Conservation (phyloP, 2,329 filamentous ascomycete species). For the Didymosphaeria variabile region DNA sequence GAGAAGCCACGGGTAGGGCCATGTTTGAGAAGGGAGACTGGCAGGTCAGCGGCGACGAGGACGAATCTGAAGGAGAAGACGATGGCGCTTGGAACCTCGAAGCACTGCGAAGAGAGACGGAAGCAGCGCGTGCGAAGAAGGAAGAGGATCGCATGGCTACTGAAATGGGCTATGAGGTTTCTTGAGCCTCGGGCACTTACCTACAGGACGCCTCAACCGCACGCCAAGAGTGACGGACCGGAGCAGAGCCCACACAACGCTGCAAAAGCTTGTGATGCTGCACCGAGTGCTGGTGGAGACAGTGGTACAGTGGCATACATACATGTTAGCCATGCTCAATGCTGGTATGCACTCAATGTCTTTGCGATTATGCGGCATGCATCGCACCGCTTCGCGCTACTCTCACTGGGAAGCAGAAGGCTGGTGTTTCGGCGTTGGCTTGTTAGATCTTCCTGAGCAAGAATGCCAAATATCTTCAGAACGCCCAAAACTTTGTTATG, state of each 20-base stretch:
- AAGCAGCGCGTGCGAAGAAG: constrained; percentile 74
- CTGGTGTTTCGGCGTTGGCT: constrained; percentile 13
- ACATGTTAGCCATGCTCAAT: constrained; percentile 3
- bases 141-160: constrained; percentile 74
- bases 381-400: constrained; percentile 11
- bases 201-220: neutral
- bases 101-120: constrained; percentile 84
- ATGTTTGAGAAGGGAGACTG: constrained; percentile 97
- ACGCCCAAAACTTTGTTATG: neutral
- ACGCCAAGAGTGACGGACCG: constrained; percentile 16
- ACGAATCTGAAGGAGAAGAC: constrained; percentile 66
- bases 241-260: constrained; percentile 36
- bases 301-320: constrained; percentile 4
- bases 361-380: constrained; percentile 10
- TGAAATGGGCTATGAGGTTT: constrained; percentile 27
- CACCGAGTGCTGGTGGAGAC: constrained; percentile 14
- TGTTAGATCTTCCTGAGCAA: neutral
- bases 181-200: constrained; percentile 22
- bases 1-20: constrained; percentile 93
- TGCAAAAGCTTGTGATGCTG: constrained; percentile 45
- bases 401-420: constrained; percentile 11
- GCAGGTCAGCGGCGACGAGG: constrained; percentile 64
- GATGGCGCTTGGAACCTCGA: constrained; percentile 78
- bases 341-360: neutral
- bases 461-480: neutral